Conservation (phyloP, 257 asterid genomes). For the Linderniella brevidens region DNA sequence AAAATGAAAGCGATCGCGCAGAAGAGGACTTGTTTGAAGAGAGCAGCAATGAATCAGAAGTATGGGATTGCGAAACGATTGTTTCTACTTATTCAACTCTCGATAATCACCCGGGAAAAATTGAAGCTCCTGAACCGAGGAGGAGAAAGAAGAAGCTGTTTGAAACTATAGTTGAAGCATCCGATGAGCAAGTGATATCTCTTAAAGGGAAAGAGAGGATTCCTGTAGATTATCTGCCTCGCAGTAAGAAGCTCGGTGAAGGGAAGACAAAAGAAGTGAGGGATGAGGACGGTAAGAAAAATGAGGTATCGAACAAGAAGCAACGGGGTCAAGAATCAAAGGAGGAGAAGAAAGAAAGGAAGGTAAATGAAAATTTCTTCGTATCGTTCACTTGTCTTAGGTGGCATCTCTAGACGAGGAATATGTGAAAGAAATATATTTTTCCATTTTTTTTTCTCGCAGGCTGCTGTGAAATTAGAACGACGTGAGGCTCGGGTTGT, state of each 20-base stretch:
- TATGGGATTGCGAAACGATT: slow-evolving; percentile 89
- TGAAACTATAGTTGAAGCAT: slow-evolving; percentile 28
- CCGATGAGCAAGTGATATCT: slow-evolving; percentile 30
- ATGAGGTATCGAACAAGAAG: slow-evolving; percentile 35
- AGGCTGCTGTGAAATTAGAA: slow-evolving; percentile 83
- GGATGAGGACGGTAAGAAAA: slow-evolving; percentile 19
- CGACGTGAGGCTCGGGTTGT: slow-evolving; percentile 70
- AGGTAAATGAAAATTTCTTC: slow-evolving; percentile 22
- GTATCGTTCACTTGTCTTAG: neutral
- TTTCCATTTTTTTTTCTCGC: slow-evolving; percentile 13
- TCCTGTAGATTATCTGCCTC: slow-evolving; percentile 72
- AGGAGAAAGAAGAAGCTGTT: slow-evolving; percentile 49
- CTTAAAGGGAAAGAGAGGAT: slow-evolving; percentile 73
- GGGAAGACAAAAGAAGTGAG: slow-evolving; percentile 28
- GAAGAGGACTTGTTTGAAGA: slow-evolving; percentile 41
- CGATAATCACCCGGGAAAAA: slow-evolving; percentile 87
- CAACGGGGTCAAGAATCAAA: slow-evolving; percentile 58
- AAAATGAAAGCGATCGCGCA: slow-evolving; percentile 26
- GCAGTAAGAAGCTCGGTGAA: slow-evolving; percentile 21
- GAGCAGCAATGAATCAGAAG: slow-evolving; percentile 73
- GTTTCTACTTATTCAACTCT: slow-evolving; percentile 75
- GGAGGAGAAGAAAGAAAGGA: slow-evolving; percentile 94
- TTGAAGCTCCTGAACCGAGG: slow-evolving; percentile 59
- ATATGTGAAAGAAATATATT: neutral
- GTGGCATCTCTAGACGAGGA: neutral